Base-by-base conservation (phyloP, 2,329 filamentous ascomycete genomes). In the Eutypa lata region DNA sequence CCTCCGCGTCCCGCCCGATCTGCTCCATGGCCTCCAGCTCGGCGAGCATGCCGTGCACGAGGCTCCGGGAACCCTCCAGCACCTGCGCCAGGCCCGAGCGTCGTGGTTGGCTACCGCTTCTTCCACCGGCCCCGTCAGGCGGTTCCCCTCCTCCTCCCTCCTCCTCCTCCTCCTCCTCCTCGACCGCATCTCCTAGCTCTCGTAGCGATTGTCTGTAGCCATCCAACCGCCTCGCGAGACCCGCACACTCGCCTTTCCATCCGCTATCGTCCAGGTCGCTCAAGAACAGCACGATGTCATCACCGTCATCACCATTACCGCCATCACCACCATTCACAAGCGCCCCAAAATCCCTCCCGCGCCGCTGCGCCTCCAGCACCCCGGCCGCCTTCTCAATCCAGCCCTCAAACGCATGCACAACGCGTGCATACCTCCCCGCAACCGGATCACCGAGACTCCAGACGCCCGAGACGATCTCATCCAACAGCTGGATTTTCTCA, bases 21-120 rank as follows among this genome's bases (percentile, higher is more conserved):
- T 78, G 75, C 51, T 76, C 76, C 85, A 89, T 88, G 54, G 78
- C 55, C n/a, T 68, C 67, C 56, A 89, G 69, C 71, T 88, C 86
- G n/a, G 71, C 73, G 44, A 85, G 67, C 84, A 88, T 88, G 35
- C 77, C 81, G 47, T 71, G 64, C 13, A 87, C 75, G 44, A 88
- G 66, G 16, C 61, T 63, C 21, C 73, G 66, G 51, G 57, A 60
- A 10, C 61, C 65, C 19, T 28, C 43, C 18, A 69, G 57, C 22
- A 63, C 61, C 7, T 59, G 55, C 26, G 57, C 60, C 7, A 68
- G 59, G 18, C 66, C 64, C 5, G 66, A 65, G 43, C 42, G 53
- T 21, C 40, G 51, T 24, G 51, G 50, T 7, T 28, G 13, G 18
- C 11, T 44, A 3, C 26, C 10, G 10, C 26, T 31, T 6, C 26